Base-by-base conservation (phyloP, 495 filamentous ascomycete genomes). In the Penicillium parvum region DNA sequence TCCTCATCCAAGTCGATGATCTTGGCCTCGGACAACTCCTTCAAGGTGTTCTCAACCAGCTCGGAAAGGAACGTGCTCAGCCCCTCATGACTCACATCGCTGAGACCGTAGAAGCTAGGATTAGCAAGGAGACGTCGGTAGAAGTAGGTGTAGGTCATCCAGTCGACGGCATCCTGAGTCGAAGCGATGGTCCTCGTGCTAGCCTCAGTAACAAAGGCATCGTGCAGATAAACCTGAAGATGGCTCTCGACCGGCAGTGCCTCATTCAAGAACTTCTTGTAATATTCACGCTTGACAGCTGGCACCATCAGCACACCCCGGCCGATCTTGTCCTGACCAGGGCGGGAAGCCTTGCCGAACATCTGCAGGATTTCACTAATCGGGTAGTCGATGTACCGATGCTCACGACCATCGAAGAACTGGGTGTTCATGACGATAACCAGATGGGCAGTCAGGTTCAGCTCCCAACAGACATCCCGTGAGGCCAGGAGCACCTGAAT, bases 401-500 rank as follows among this genome's bases (percentile, higher is more conserved):
- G 92, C 58, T 99, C 94, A 45, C 88, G 81, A 12, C 92, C 92
- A 49, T 99, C 92, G 42, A 90, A 99, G 65, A 89, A 99, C 57
- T 97, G 94, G n/a, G 94, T 99, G 15, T 88, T 89, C 94, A 97
- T 97, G 16, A 96, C 83, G 25, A 97, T 79, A 6, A 97, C 94
- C 27, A 97, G 65, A 61, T 96, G 89, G 11, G 89, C 91, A 2
- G 78, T 88, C 53, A 78, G 79, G 41, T 96, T 80, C 38, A 99
- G 70, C 65, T 99, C 92, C 92, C 92, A 99, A 67, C 90, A 95
- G 21, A 89, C 86, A 69, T 97, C 94, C 30, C 92, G 80, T 20
- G 92, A 97, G 20, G 91, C 92, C 37, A 99, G 70, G 50, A 99
- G 66, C 17, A 97, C 83, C 55, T 97, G 95, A 42, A 97, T 89